These are phyloP conservation scores for Arthrobotrys iridis DNA, from an alignment of 2,329 filamentous ascomycete genomes.

Conservation along the genomic window DNA sequence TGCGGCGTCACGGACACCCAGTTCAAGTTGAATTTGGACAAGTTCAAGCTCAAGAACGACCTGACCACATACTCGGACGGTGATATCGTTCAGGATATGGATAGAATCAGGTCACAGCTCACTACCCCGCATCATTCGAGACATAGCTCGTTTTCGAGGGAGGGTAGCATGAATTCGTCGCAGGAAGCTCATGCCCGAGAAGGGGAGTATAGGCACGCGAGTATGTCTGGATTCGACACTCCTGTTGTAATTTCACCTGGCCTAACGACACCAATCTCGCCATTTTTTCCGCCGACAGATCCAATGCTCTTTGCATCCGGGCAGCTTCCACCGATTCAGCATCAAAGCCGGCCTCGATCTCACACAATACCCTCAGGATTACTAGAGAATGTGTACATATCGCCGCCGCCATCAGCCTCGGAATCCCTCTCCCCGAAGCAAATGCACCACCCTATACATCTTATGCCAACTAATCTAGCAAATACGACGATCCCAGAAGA, in stretches of 20 bases:
- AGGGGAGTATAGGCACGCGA: slow-evolving; percentile 48
- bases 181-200: slow-evolving; percentile 49
- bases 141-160: slow-evolving; percentile 62
- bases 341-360: slow-evolving; percentile 49
- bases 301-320: slow-evolving; percentile 48
- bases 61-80: slow-evolving; percentile 63
- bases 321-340: slow-evolving; percentile 47
- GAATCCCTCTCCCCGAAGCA: slow-evolving; percentile 55
- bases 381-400: slow-evolving; percentile 52
- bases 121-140: slow-evolving; percentile 59
- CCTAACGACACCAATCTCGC: slow-evolving; percentile 50
- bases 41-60: slow-evolving; percentile 91
- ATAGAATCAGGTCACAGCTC: slow-evolving; percentile 67
- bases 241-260: slow-evolving; percentile 51
- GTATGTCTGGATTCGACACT: slow-evolving; percentile 48
- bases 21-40: slow-evolving; percentile 79
- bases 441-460: slow-evolving; percentile 48
- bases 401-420: slow-evolving; percentile 51
- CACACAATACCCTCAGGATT: slow-evolving; percentile 52
- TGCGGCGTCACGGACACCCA: slow-evolving; percentile 77
- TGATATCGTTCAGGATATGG: slow-evolving; percentile 63
- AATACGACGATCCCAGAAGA: slow-evolving; percentile 53
- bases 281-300: slow-evolving; percentile 48
- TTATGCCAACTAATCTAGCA: slow-evolving; percentile 49
- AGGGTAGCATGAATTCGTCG: slow-evolving; percentile 50